Evolutionary conservation across 495 filamentous ascomycete species (phyloP), one percentile per base, ranked within the genome.

Genomic region (Penicillium simplicissimum): DNA sequence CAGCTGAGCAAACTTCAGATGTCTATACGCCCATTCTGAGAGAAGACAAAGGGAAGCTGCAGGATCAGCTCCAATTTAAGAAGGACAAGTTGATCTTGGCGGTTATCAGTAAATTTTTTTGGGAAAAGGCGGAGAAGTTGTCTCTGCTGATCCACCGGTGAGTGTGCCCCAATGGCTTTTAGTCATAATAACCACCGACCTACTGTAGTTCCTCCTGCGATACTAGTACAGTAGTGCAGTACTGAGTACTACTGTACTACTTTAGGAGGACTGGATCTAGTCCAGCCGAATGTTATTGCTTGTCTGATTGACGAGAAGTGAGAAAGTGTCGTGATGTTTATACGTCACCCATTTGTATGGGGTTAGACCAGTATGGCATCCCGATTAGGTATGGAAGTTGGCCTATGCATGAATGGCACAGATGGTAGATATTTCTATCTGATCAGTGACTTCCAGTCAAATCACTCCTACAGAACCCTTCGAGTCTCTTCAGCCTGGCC

Each of bases 141-240:
- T 5, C 53, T 38, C 23, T 55, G 34, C 33, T 55, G 53, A 55
- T 55, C 53, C 53, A 55, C 53, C 53, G 34, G 53, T 55, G 53
- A 55, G 53, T 19, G 19, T 15, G n/a, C 33, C 11, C 42, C 9
- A 19, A 45, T 45, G 19, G 11, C 11, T 21, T 21, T 45, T 17
- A 45, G 42, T 43, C 19, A 43, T 21, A 40, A 15, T 4, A 6
- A 31, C 28, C 28, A 31, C 28, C n/a, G n/a, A n/a, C n/a, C n/a
- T n/a, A n/a, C n/a, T n/a, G n/a, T n/a, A n/a, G 28, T 31, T 31
- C 28, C 28, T 31, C 28, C 28, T 31, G 28, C 28, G n/a, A n/a
- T n/a, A n/a, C n/a, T n/a, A n/a, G n/a, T n/a, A n/a, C n/a, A n/a
- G n/a, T n/a, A n/a, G n/a, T n/a, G n/a, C n/a, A n/a, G n/a, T n/a